These are phyloP conservation scores for Spathaspora hagerdaliae DNA, from an alignment of 805 yeast genomes.

Conservation along the genomic window DNA sequence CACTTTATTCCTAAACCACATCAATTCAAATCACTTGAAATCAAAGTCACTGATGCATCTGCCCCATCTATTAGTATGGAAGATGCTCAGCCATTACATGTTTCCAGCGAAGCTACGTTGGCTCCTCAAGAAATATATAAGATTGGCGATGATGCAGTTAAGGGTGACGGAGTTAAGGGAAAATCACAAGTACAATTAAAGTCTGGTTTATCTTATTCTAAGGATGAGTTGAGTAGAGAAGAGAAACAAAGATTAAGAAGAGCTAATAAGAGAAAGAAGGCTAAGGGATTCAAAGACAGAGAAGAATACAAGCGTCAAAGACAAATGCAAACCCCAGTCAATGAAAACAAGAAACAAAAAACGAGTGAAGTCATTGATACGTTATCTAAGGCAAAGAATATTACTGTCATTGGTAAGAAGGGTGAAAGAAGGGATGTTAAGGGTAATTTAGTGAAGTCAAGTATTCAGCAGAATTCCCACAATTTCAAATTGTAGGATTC, in stretches of 20 bases:
- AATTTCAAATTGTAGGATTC: constrained; percentile 20
- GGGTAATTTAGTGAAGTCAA: constrained; percentile 58
- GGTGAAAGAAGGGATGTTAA: constrained; percentile 72
- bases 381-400: constrained; percentile 65
- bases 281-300: constrained; percentile 46
- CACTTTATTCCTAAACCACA: constrained; percentile 91
- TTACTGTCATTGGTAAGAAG: constrained; percentile 70
- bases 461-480: constrained; percentile 24
- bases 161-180: constrained; percentile 28
- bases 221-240: constrained; percentile 76
- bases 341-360: constrained; percentile 48
- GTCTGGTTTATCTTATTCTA: constrained; percentile 76
- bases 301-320: constrained; percentile 23
- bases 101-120: constrained; percentile 66
- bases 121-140: constrained; percentile 95
- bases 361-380: constrained; percentile 66
- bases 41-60: constrained; percentile 61
- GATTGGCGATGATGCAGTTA: constrained; percentile 38
- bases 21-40: constrained; percentile 64
- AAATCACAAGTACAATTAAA: constrained; percentile 58
- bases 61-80: constrained; percentile 81
- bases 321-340: constrained; percentile 25
- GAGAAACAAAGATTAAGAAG: constrained; percentile 86
- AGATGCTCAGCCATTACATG: constrained; percentile 89
- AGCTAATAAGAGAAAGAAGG: constrained; percentile 76